Conservation (phyloP, 164 flowering plant species). For the Pachysandra terminalis region DNA sequence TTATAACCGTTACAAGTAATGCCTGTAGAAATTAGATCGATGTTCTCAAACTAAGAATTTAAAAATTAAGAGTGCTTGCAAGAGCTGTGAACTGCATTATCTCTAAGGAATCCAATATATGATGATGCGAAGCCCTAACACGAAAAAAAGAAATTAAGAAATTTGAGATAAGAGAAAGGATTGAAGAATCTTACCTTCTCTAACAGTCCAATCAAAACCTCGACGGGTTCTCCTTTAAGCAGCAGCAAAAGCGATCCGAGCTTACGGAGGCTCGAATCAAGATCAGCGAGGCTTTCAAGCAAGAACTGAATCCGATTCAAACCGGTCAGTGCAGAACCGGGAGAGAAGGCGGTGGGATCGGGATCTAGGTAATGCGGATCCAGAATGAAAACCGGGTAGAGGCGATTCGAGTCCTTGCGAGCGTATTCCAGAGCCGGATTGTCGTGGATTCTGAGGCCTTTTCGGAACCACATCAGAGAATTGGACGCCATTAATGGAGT, state of each 20-base stretch:
- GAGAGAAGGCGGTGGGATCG: constrained; percentile 58
- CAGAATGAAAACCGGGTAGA: constrained; percentile 83
- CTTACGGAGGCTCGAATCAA: constrained; percentile 57
- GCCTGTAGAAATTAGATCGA: background rate
- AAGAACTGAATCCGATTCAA: constrained; percentile 78
- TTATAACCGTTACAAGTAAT: background rate
- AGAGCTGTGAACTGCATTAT: background rate
- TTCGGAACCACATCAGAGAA: constrained; percentile 87
- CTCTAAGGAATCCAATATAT: background rate
- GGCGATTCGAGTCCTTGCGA: constrained; percentile 27
- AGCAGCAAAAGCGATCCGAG: constrained; percentile 77
- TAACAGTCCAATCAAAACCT: constrained; percentile 54
- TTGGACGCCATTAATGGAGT: constrained; percentile 33
- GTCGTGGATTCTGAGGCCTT: constrained; percentile 87
- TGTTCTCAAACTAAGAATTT: background rate
- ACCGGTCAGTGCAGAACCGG: constrained; percentile 72
- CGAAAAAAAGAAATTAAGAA: background rate
- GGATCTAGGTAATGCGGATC: constrained; percentile 86
- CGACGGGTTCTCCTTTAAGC: constrained; percentile 68
- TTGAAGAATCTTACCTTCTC: constrained; percentile 42
- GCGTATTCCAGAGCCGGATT: constrained; percentile 84
- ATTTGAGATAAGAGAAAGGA: background rate
- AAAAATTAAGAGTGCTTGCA: no score
- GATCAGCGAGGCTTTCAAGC: constrained; percentile 81
- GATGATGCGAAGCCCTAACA: no score